These are phyloP conservation scores for Lecanicillium sp. DNA, from an alignment of 2,329 filamentous ascomycete species.

Conservation along the genomic window DNA sequence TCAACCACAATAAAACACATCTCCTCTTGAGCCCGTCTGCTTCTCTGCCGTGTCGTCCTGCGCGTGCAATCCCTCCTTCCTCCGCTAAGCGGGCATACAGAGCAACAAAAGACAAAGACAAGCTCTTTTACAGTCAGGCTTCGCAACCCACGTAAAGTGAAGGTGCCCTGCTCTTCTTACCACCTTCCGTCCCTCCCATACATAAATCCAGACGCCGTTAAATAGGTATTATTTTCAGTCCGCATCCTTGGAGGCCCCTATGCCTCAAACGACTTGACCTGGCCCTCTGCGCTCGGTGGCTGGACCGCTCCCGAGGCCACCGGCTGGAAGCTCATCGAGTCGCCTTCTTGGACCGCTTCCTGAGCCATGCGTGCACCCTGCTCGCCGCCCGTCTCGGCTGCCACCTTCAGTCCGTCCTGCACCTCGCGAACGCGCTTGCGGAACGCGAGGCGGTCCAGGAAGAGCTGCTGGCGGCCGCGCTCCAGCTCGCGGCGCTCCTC, in stretches of 20 bases:
- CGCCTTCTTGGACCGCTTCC: conserved; percentile 39
- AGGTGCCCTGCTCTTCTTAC: background rate
- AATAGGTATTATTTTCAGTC: conserved; percentile 6
- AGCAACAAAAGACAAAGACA: too few relatives aligned
- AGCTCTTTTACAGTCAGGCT: too few relatives aligned
- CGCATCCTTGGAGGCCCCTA: conserved; percentile 20
- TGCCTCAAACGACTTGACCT: conserved; percentile 51
- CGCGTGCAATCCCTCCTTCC: too few relatives aligned
- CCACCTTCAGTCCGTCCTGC: conserved; percentile 64
- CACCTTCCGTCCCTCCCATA: background rate
- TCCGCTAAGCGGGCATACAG: too few relatives aligned
- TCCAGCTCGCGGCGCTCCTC: conserved; percentile 91
- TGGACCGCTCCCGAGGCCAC: conserved; percentile 37
- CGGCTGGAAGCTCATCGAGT: conserved; percentile 46
- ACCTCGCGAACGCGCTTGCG: conserved; percentile 79
- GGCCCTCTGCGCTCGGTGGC: conserved; percentile 46
- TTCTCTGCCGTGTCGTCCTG: background rate
- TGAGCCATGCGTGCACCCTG: conserved; percentile 40
- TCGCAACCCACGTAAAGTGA: too few relatives aligned
- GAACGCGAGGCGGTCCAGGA: conserved; percentile 85
- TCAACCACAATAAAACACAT: background rate
- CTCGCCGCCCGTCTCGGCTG: conserved; percentile 39
- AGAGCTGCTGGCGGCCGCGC: conserved; percentile 83
- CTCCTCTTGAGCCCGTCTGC: background rate
- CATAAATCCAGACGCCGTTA: conserved; percentile 8